Conservation (phyloP, 352 stramenopile species). For the Phytophthora tubulina region DNA sequence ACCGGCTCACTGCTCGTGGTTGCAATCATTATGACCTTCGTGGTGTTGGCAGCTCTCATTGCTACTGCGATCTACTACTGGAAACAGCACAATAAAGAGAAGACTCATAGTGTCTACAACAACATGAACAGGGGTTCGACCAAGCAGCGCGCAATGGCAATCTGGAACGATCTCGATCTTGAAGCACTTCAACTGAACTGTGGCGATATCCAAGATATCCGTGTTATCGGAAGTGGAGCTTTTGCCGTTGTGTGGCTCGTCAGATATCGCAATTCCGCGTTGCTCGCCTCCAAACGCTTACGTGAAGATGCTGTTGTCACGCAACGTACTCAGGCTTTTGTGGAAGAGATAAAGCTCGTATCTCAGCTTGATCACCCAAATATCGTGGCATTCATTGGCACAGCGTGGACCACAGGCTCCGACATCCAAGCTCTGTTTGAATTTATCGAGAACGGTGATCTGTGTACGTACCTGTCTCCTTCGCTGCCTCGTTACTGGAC, state of each 20-base stretch:
- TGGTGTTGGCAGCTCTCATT: constrained; percentile 9
- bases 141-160: constrained; percentile 12
- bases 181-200: constrained; percentile 22
- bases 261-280: constrained; percentile 25
- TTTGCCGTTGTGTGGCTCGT: constrained; percentile 39
- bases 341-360: constrained; percentile 49
- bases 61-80: constrained; percentile 18
- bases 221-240: constrained; percentile 29
- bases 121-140: constrained; percentile 8
- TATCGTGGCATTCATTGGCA: constrained; percentile 44
- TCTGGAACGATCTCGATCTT: constrained; percentile 37
- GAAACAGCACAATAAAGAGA: constrained; percentile 5
- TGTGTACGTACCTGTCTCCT: constrained; percentile 27
- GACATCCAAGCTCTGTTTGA: constrained; percentile 45
- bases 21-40: neutral
- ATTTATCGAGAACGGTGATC: constrained; percentile 38
- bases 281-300: constrained; percentile 40
- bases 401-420: constrained; percentile 36
- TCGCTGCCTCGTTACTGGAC: constrained; percentile 22
- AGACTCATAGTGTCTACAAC: neutral
- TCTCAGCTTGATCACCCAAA: constrained; percentile 37
- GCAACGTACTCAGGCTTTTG: constrained; percentile 28
- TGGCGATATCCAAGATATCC: constrained; percentile 36
- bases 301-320: constrained; percentile 7
- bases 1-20: constrained; percentile 4